Conservation (phyloP, 208 protist species). For the Leishmania gerbilli region DNA sequence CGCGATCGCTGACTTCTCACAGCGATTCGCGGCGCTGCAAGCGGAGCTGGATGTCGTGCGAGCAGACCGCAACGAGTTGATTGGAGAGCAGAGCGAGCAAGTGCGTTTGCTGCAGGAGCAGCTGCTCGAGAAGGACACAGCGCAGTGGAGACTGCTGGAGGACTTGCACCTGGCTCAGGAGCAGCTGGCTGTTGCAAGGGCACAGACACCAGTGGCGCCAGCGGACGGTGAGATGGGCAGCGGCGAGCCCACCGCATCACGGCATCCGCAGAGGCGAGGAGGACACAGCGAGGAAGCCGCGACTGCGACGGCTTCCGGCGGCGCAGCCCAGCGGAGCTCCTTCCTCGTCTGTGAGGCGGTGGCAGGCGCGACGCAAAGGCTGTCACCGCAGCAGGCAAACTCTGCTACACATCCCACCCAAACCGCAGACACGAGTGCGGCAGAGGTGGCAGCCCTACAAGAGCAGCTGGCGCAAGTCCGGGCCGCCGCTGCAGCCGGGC, state of each 20-base stretch:
- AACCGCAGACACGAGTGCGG: neutral
- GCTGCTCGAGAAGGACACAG: slow-evolving; percentile 40
- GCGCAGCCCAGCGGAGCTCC: neutral
- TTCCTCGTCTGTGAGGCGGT: neutral
- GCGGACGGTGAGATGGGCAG: neutral
- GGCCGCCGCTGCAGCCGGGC: slow-evolving; percentile 19
- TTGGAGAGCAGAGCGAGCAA: slow-evolving; percentile 56
- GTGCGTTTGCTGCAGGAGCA: slow-evolving; percentile 46
- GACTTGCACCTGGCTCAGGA: slow-evolving; percentile 8
- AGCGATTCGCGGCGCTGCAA: slow-evolving; percentile 35
- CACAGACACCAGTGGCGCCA: neutral
- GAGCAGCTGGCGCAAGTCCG: slow-evolving; percentile 19
- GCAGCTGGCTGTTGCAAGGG: neutral
- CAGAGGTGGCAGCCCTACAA: slow-evolving; percentile 12
- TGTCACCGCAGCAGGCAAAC: neutral
- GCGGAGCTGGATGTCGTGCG: slow-evolving; percentile 75
- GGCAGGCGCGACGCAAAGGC: neutral
- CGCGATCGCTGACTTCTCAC: neutral
- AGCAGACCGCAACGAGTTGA: slow-evolving; percentile 66
- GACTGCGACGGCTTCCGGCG: neutral
- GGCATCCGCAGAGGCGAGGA: neutral
- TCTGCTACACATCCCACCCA: neutral
- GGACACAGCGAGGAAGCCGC: neutral
- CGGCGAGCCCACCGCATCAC: neutral
- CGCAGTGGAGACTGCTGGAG: slow-evolving; percentile 24